Conservation (phyloP, 257 asterid species). For the Przewalskia tangutica region DNA sequence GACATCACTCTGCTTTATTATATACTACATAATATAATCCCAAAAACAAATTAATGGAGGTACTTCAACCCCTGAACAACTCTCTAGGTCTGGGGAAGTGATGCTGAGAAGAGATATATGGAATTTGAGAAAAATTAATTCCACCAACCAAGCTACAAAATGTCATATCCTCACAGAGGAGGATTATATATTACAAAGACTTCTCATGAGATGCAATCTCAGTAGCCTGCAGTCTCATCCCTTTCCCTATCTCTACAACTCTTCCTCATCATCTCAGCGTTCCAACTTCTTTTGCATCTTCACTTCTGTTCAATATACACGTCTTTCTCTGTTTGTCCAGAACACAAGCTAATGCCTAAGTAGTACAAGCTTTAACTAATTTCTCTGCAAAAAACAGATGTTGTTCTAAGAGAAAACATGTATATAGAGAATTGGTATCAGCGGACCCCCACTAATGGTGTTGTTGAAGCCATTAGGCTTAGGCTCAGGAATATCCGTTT, state of each 20-base stretch:
- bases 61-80: too few relatives aligned
- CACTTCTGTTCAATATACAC: not conserved
- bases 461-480: not conserved
- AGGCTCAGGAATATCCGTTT: slow-evolving; percentile 57
- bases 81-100: not conserved
- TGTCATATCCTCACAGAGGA: not conserved
- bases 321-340: not conserved
- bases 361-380: not conserved
- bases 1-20: too few relatives aligned
- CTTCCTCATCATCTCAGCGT: not conserved
- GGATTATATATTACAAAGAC: not conserved
- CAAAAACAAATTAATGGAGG: too few relatives aligned
- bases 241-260: not conserved
- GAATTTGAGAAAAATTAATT: not conserved
- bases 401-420: not conserved
- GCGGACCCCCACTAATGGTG: not conserved
- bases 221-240: not conserved
- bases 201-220: not conserved
- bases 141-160: slow-evolving; percentile 1
- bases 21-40: too few relatives aligned
- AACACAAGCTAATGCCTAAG: not conserved
- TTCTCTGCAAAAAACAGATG: not conserved
- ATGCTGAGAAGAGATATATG: not conserved
- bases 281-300: not conserved
- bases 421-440: not conserved